phyloP scores from a whole-genome alignment of 495 filamentous ascomycete genomes.

The Aspergillus leporis region DNA sequence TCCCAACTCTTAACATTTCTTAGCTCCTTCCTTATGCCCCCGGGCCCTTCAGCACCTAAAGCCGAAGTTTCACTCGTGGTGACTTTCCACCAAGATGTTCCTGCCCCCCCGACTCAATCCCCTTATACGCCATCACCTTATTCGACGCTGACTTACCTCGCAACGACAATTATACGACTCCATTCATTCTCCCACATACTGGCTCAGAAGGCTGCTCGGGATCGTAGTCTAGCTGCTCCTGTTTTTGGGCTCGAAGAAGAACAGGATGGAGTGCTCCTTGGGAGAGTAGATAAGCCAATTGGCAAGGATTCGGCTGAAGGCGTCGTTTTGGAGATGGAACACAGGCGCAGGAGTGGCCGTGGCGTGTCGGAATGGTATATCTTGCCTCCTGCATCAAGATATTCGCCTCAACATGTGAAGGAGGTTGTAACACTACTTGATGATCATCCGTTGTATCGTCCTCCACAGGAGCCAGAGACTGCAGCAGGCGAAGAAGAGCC shows the following conservation, averaged over 20 bases:
- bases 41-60: slow-evolving; percentile 23
- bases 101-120: slow-evolving; percentile 52
- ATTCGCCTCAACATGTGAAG: slow-evolving; percentile 34
- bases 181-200: slow-evolving; percentile 71
- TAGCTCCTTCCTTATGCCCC: slow-evolving; percentile 34
- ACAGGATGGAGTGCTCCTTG: slow-evolving; percentile 70
- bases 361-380: slow-evolving; percentile 77
- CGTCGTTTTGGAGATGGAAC: slow-evolving; percentile 81
- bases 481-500: slow-evolving; percentile 49
- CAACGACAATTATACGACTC: slow-evolving; percentile 64
- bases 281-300: slow-evolving; percentile 45
- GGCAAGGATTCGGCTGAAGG: slow-evolving; percentile 51
- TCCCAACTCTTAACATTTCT: slow-evolving; percentile 43
- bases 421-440: slow-evolving; percentile 69
- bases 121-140: slow-evolving; percentile 70
- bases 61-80: slow-evolving; percentile 45
- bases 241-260: slow-evolving; percentile 75
- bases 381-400: slow-evolving; percentile 49
- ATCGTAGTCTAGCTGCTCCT: slow-evolving; percentile 69
- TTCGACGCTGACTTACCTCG: slow-evolving; percentile 59
- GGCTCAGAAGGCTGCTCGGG: slow-evolving; percentile 63
- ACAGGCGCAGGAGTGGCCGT: slow-evolving; percentile 77
- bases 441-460: slow-evolving; percentile 71
- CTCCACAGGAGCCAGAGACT: slow-evolving; percentile 38
- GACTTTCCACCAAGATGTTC: slow-evolving; percentile 46